These are phyloP conservation scores for Tillandsia leiboldiana DNA, from an alignment of 176 grass and related monocot genomes.

Conservation along the genomic window DNA sequence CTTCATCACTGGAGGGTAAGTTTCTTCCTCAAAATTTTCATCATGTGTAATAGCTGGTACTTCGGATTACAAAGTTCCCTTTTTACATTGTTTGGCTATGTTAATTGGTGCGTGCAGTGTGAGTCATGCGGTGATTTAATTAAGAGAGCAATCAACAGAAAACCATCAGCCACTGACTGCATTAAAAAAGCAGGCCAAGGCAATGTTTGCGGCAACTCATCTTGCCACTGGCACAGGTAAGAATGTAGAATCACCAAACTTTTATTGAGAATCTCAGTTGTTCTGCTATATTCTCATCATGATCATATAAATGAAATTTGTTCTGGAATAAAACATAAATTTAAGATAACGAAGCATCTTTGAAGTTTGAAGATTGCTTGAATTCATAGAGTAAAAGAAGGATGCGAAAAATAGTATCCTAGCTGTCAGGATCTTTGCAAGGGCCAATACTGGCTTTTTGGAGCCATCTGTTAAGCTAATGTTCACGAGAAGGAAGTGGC, in stretches of 20 bases:
- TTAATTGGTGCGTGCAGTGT: slow-evolving; percentile 37
- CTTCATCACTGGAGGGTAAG: slow-evolving; percentile 44
- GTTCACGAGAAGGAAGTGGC: too few species aligned
- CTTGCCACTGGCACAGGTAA: slow-evolving; percentile 74
- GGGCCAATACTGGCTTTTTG: too few species aligned
- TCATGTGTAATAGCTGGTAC: neutral
- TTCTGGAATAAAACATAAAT: too few species aligned
- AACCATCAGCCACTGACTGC: slow-evolving; percentile 45
- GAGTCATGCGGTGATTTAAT: slow-evolving; percentile 34
- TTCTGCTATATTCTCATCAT: neutral
- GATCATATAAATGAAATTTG: neutral
- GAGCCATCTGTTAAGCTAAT: too few species aligned
- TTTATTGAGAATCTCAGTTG: neutral
- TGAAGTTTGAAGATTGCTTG: too few species aligned
- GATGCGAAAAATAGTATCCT: too few species aligned
- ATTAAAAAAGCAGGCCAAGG: slow-evolving; percentile 26
- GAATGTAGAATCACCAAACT: neutral
- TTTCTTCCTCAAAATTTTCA: slow-evolving; percentile 5
- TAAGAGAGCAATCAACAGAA: slow-evolving; percentile 20
- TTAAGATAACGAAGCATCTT: too few species aligned
- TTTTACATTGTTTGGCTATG: slow-evolving; percentile 13
- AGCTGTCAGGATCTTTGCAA: too few species aligned
- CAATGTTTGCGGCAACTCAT: slow-evolving; percentile 35
- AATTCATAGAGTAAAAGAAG: too few species aligned
- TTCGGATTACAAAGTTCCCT: neutral